Conservation (phyloP, 2,329 filamentous ascomycete species). For the Aureobasidium sp. region DNA sequence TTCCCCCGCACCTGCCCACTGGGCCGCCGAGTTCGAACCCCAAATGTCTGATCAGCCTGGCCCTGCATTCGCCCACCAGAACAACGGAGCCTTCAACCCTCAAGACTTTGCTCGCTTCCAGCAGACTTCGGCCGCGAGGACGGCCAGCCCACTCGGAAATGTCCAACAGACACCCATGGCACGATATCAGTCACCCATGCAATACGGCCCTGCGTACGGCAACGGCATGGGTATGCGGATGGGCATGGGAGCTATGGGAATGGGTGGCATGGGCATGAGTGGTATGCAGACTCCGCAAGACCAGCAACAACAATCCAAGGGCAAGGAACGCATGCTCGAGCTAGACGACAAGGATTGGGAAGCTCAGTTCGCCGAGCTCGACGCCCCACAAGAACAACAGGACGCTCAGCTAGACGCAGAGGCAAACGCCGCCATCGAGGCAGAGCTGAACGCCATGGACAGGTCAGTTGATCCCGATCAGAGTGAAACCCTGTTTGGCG, state of each 20-base stretch:
- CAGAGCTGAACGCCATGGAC: constrained; percentile 83
- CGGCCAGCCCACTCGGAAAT: constrained; percentile 11
- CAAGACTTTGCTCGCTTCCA: constrained; percentile 86
- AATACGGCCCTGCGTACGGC: constrained; percentile 33
- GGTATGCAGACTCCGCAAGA: constrained; percentile 24
- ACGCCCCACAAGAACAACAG: constrained; percentile 50
- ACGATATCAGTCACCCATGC: constrained; percentile 52
- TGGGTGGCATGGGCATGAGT: constrained; percentile 42
- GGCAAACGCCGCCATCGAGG: constrained; percentile 68
- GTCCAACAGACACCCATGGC: constrained; percentile 33
- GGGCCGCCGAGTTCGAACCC: constrained; percentile 57
- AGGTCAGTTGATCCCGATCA: constrained; percentile 50
- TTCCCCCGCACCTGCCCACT: constrained; percentile 45
- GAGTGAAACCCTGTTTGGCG: constrained; percentile 45
- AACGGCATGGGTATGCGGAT: constrained; percentile 50
- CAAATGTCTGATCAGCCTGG: constrained; percentile 46
- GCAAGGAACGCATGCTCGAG: constrained; percentile 74
- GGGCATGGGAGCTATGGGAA: constrained; percentile 35
- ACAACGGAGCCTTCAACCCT: constrained; percentile 54
- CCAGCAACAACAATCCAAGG: constrained; percentile 58
- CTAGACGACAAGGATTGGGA: constrained; percentile 93
- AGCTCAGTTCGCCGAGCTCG: constrained; percentile 86
- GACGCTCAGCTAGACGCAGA: constrained; percentile 44
- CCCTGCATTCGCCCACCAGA: constrained; percentile 47
- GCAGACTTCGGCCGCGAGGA: constrained; percentile 21